phyloP scores from a whole-genome alignment of 139 green algal species.

The Trebouxia sp. region DNA sequence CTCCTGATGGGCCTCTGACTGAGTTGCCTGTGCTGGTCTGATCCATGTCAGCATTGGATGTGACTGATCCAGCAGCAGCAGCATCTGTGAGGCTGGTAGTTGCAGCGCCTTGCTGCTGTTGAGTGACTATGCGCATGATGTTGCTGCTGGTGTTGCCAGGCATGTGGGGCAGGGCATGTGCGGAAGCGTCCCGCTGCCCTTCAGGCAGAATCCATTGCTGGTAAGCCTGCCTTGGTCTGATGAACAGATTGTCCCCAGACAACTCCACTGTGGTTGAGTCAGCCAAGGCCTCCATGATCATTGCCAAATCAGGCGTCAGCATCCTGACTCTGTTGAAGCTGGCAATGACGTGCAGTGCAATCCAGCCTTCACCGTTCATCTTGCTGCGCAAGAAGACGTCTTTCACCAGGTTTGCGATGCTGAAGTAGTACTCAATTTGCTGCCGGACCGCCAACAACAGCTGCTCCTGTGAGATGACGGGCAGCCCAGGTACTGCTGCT shows the following conservation, averaged over 20 bases:
- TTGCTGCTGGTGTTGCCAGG: conserved; percentile 12
- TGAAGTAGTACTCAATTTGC: conserved; percentile 98
- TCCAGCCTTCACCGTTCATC: conserved; percentile 93
- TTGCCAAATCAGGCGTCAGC: conserved; percentile 81
- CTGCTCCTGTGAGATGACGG: conserved; percentile 33
- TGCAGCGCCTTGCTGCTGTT: not conserved
- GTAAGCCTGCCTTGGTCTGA: conserved; percentile 62
- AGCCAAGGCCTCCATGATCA: conserved; percentile 73
- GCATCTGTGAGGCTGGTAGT: not conserved
- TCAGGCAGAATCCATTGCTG: conserved; percentile 76
- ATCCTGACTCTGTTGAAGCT: conserved; percentile 93
- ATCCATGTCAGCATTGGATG: not conserved
- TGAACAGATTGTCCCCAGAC: conserved; percentile 50
- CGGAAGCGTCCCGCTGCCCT: conserved; percentile 54
- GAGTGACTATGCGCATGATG: not conserved
- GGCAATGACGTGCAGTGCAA: conserved; percentile 63
- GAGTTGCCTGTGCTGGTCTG: not conserved
- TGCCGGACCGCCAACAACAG: conserved; percentile 65
- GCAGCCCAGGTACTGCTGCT: conserved; percentile 26
- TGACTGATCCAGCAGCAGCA: not conserved
- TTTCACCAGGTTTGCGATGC: conserved; percentile 87
- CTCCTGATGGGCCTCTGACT: not conserved
- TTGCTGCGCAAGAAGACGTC: conserved; percentile 95
- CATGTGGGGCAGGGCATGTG: conserved; percentile 18
- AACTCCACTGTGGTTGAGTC: conserved; percentile 58